A percentile compares a stretch with the other conserved stretches of the same genome.
These are phyloP conservation scores for Gossypium rotundifolium DNA, from an alignment of 345 rosid genomes.

Conservation along the genomic window DNA sequence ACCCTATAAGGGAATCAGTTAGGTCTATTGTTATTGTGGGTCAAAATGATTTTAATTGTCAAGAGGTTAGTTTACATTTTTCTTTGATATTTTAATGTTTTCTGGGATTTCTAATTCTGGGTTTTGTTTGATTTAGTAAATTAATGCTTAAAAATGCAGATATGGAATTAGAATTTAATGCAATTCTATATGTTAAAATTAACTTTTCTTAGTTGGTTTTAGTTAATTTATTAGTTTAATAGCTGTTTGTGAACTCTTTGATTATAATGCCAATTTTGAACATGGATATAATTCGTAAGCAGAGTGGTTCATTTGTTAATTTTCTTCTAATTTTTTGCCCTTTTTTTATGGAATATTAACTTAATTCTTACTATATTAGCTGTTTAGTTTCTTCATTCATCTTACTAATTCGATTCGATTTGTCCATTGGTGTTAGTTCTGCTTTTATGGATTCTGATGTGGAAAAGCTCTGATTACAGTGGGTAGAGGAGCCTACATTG, in stretches of 20 bases:
- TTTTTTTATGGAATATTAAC: not conserved
- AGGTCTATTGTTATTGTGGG: slow-evolving; percentile 49
- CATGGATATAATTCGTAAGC: too few species aligned
- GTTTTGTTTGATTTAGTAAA: not conserved
- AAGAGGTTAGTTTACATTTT: slow-evolving; percentile 43
- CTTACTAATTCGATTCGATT: not conserved
- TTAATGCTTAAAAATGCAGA: not conserved
- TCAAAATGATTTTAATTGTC: slow-evolving; percentile 43
- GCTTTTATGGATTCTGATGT: slow-evolving; percentile 20
- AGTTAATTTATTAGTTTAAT: too few species aligned
- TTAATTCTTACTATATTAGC: not conserved
- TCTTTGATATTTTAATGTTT: not conserved
- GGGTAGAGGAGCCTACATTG: slow-evolving; percentile 89
- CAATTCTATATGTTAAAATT: not conserved
- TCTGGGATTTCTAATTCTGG: slow-evolving; percentile 2
- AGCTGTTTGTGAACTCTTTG: too few species aligned
- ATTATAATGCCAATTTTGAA: too few species aligned
- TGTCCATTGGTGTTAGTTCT: slow-evolving; percentile 5
- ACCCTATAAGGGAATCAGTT: slow-evolving; percentile 58
- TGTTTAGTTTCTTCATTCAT: not conserved
- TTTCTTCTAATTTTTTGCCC: not conserved
- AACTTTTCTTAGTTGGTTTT: too few species aligned
- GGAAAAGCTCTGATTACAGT: slow-evolving; percentile 43
- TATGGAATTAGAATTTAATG: not conserved
- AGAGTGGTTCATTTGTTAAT: too few species aligned